Conservation (phyloP, 1,284 basidiomycete genomes). For the Waitea zeae region DNA sequence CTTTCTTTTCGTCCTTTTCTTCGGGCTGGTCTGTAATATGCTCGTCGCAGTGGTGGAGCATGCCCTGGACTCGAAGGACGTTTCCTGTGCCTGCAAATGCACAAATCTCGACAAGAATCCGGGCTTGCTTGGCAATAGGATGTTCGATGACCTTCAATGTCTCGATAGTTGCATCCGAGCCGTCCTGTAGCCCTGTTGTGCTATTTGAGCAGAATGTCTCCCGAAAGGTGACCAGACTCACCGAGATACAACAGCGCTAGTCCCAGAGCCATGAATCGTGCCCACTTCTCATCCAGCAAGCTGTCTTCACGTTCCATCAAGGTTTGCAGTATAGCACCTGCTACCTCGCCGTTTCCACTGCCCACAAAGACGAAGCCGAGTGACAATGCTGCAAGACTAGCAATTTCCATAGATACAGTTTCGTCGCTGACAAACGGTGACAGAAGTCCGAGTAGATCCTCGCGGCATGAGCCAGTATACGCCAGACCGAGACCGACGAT, state of each 20-base stretch:
- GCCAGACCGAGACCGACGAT: constrained; percentile 89
- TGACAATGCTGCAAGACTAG: constrained; percentile 72
- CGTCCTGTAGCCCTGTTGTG: constrained; percentile 65
- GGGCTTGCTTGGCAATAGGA: constrained; percentile 80
- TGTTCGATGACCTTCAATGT: constrained; percentile 93
- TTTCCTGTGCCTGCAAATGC: constrained; percentile 94
- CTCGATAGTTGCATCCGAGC: constrained; percentile 88
- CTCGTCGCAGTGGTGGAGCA: constrained; percentile 90
- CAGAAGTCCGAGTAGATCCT: constrained; percentile 68
- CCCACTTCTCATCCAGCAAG: constrained; percentile 83
- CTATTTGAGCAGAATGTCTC: not conserved
- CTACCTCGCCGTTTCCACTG: constrained; percentile 88
- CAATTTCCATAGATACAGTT: constrained; percentile 75
- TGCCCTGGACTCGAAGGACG: constrained; percentile 84
- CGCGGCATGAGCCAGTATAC: constrained; percentile 84
- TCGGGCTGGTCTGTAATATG: constrained; percentile 57
- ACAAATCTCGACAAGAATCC: constrained; percentile 88
- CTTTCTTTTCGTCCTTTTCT: constrained; percentile 35
- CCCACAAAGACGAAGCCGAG: constrained; percentile 95
- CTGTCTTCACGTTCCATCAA: constrained; percentile 79
- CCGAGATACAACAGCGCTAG: constrained; percentile 87
- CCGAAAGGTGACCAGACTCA: constrained; percentile 17
- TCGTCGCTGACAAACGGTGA: constrained; percentile 78
- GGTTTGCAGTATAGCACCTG: constrained; percentile 79
- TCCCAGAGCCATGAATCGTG: constrained; percentile 80